Conservation (phyloP, 116 monocot genomes). For the Papilionanthe hybrid region DNA sequence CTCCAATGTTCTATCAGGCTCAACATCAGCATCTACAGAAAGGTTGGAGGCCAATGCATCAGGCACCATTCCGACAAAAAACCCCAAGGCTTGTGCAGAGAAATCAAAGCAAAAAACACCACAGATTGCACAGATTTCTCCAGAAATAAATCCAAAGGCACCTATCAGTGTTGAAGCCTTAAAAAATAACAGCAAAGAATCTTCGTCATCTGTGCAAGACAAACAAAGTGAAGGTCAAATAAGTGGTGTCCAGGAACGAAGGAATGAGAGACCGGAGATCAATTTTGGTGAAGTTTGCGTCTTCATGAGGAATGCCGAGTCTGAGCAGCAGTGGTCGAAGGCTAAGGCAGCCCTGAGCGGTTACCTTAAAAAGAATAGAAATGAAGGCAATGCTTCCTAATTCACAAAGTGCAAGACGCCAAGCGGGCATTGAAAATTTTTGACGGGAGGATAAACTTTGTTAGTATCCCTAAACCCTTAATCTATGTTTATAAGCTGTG, state of each 20-base stretch:
- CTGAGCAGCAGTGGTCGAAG: slow-evolving; percentile 67
- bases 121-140: not conserved
- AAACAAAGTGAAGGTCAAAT: not conserved
- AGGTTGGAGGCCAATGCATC: not conserved
- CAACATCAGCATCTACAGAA: not conserved
- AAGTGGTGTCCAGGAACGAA: slow-evolving; percentile 6
- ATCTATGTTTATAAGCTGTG: too few species aligned
- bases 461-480: too few species aligned
- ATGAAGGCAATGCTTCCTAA: too few species aligned
- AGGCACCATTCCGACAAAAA: too few species aligned
- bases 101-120: not conserved
- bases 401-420: too few species aligned
- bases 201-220: not conserved
- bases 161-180: not conserved
- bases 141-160: slow-evolving; percentile 3
- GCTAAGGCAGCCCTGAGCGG: slow-evolving; percentile 51
- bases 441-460: too few species aligned
- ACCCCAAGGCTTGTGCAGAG: not conserved
- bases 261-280: slow-evolving; percentile 20
- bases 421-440: too few species aligned
- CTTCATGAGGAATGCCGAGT: slow-evolving; percentile 79
- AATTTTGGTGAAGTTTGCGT: slow-evolving; percentile 45
- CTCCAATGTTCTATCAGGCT: not conserved
- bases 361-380: slow-evolving; percentile 2
- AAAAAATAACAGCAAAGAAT: not conserved